phyloP scores from a whole-genome alignment of 176 grass and related monocot genomes.

The Zoysia japonica region DNA sequence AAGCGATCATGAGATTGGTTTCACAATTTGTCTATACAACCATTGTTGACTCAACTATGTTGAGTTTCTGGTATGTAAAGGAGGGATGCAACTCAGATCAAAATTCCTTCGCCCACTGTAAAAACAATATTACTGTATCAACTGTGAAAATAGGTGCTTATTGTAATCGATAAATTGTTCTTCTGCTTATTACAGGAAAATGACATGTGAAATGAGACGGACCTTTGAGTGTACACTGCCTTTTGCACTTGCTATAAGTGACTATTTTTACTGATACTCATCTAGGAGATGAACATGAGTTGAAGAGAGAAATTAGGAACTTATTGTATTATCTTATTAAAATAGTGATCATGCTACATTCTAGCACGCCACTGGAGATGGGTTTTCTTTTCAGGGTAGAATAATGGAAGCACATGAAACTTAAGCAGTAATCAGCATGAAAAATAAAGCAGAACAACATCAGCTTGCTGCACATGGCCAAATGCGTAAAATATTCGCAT shows the following conservation, averaged over 20 bases:
- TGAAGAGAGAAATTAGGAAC: neutral
- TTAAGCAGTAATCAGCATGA: neutral
- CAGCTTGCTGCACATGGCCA: too few species aligned
- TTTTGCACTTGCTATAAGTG: neutral
- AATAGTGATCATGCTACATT: neutral
- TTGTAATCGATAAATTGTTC: neutral
- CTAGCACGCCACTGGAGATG: neutral
- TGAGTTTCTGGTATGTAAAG: constrained; percentile 13
- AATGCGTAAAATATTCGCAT: too few species aligned
- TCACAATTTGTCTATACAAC: neutral
- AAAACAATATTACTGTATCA: neutral
- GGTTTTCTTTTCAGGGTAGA: neutral
- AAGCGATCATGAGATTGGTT: neutral
- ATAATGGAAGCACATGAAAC: neutral
- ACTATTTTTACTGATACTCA: neutral
- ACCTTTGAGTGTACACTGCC: neutral
- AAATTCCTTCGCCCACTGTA: neutral
- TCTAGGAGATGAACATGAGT: neutral
- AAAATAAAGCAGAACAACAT: neutral
- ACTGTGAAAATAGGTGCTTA: constrained; percentile 21
- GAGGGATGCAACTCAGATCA: neutral
- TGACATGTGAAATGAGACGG: neutral
- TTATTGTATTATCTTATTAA: neutral
- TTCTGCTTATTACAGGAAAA: neutral
- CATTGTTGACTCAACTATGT: constrained; percentile 23